Conservation (phyloP, 768 basidiomycete species). For the Lenzites betulinus region DNA sequence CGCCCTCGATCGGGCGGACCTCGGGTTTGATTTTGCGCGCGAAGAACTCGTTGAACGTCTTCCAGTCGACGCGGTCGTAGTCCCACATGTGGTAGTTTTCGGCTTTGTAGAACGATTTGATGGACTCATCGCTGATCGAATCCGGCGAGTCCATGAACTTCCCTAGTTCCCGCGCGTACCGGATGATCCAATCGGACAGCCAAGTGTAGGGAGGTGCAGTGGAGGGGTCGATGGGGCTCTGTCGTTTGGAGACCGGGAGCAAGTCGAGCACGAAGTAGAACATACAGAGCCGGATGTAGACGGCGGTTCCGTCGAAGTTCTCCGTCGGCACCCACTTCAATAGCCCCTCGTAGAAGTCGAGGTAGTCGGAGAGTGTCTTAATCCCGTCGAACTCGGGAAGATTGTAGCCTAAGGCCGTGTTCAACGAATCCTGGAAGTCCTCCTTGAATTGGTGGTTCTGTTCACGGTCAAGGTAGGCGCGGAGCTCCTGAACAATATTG, state of each 20-base stretch:
- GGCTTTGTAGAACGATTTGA: slow-evolving; percentile 16
- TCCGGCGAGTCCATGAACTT: slow-evolving; percentile 19
- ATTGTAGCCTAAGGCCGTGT: not conserved
- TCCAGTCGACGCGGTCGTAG: slow-evolving; percentile 19
- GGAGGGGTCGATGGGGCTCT: slow-evolving; percentile 17
- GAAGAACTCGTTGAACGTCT: slow-evolving; percentile 29
- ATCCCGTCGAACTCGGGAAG: slow-evolving; percentile 14
- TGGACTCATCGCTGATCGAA: slow-evolving; percentile 15
- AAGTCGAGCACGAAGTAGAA: slow-evolving; percentile 26
- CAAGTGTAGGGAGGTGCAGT: slow-evolving; percentile 11
- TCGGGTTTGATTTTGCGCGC: slow-evolving; percentile 17
- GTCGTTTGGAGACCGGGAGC: slow-evolving; percentile 3
- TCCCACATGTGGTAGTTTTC: slow-evolving; percentile 20
- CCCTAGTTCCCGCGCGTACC: slow-evolving; percentile 24
- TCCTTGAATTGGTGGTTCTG: slow-evolving; percentile 16
- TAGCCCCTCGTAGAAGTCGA: slow-evolving; percentile 16
- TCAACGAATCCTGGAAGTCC: slow-evolving; percentile 12
- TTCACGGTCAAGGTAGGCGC: slow-evolving; percentile 8
- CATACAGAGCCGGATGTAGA: slow-evolving; percentile 20
- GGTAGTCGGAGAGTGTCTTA: slow-evolving; percentile 20
- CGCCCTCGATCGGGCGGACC: slow-evolving; percentile 11
- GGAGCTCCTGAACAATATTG: slow-evolving; percentile 20
- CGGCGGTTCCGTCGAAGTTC: slow-evolving; percentile 10
- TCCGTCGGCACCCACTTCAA: slow-evolving; percentile 22
- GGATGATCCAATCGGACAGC: slow-evolving; percentile 24